Evolutionary conservation across 768 basidiomycete genomes (phyloP).

Genomic region (Boletus coccyginus): DNA sequence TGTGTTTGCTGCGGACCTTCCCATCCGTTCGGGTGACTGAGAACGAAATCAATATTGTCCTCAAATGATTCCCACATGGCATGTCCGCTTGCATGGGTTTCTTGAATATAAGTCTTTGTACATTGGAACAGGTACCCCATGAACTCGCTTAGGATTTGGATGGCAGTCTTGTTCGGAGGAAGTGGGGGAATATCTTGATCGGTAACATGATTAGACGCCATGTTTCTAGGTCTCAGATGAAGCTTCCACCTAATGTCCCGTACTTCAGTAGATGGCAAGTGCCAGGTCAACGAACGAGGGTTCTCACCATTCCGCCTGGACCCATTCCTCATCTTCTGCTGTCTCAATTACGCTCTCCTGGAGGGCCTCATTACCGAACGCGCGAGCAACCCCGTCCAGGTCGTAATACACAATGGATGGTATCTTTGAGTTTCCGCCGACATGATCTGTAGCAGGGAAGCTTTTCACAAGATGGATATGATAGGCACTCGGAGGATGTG

Average conservation of each 20-base stretch:
- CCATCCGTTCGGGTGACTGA: conserved; percentile 51
- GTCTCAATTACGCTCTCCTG: conserved; percentile 36
- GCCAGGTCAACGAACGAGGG: neutral
- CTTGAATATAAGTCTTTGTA: conserved; percentile 42
- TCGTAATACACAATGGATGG: conserved; percentile 51
- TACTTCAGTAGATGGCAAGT: conserved; percentile 5
- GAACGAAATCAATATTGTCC: conserved; percentile 41
- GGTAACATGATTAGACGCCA: conserved; percentile 20
- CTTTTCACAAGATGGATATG: conserved; percentile 26
- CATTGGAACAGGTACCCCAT: conserved; percentile 45
- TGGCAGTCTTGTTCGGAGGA: conserved; percentile 40
- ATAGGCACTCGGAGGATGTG: neutral
- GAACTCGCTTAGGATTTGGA: conserved; percentile 49
- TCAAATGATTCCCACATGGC: conserved; percentile 43
- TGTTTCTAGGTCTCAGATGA: conserved; percentile 30
- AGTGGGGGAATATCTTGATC: conserved; percentile 40
- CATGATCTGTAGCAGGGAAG: conserved; percentile 45
- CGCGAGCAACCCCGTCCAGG: conserved; percentile 35
- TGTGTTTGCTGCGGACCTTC: conserved; percentile 42
- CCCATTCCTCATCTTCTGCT: conserved; percentile 38
- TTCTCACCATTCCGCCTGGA: conserved; percentile 31
- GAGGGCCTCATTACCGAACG: conserved; percentile 46
- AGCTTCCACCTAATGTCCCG: conserved; percentile 33
- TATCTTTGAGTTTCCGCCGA: conserved; percentile 50
- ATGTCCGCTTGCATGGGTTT: conserved; percentile 42